Base-by-base conservation (phyloP, 208 protist species). In the Trypanosomatidae sp. region DNA sequence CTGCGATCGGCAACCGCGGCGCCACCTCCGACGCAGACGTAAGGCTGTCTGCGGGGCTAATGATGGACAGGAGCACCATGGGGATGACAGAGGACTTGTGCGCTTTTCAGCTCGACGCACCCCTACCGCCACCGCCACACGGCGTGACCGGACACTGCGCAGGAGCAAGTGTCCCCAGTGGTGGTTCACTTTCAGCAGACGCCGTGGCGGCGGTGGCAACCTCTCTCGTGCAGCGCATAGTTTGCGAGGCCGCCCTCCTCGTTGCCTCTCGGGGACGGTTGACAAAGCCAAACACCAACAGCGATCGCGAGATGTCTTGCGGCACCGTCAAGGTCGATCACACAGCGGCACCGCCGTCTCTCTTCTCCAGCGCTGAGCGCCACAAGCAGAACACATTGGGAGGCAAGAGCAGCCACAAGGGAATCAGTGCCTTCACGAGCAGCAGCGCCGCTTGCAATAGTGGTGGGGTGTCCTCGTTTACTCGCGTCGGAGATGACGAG, bases 81-180 rank as follows among this genome's bases (percentile, higher is more conserved):
- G 33, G 1, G 0, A 39, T 25, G 41, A 10, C 22, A 7, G 55
- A 64, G 6, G 68, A 72, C 52, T 30, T 72, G 36, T 55, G 52
- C 6, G 55, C 53, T 10, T 72, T 72, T 50, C 68, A 64, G 17
- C 55, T 72, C 10, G 68, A 72, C 68, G 36, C 50, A 22, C 55
- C 55, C 15, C 1, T 36, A 3, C 50, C 55, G 30, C 6, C 17
- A 9, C 50, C 36, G 50, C 17, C 36, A 19, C 36, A 36, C 36
- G 12, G 0, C 39, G 39, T 30, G 13, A 19, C 39, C 39, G 39
- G 46, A 25, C 33, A 7, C 13, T 12, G 60, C 22, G 60, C 60
- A 13, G 39, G n/a, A 15, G 66, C 33, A 19, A 28, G 9, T 28
- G 33, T 46, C 19, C 39, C 28, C 5, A 4, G 44, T 12, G 2